phyloP scores from a whole-genome alignment of 192 early-diverging fungal species.

The Coemansia sp. region DNA sequence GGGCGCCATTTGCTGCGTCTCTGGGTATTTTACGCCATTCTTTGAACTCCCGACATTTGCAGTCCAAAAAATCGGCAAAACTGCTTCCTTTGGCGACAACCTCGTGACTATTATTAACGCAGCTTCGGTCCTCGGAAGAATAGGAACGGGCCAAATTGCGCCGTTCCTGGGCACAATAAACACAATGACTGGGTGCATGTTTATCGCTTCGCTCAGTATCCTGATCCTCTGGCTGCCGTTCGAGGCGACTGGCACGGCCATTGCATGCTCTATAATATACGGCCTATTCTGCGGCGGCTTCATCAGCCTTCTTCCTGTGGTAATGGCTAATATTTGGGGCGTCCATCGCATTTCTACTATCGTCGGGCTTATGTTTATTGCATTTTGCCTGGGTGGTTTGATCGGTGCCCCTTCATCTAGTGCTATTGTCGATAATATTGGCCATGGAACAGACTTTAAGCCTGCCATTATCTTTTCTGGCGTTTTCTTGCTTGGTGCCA shows the following conservation, averaged over 20 bases:
- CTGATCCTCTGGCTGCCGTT: constrained; percentile 59
- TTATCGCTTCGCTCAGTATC: constrained; percentile 43
- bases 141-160: constrained; percentile 61
- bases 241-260: constrained; percentile 36
- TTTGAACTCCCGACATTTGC: constrained; percentile 54
- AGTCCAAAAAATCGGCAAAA: constrained; percentile 41
- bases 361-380: constrained; percentile 57
- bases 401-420: constrained; percentile 55
- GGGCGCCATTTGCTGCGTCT: constrained; percentile 39
- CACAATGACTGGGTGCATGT: constrained; percentile 53
- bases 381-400: constrained; percentile 50
- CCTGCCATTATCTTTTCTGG: constrained; percentile 45
- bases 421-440: constrained; percentile 55
- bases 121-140: constrained; percentile 60
- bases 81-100: constrained; percentile 47
- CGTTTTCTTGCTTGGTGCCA: constrained; percentile 31
- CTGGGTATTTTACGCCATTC: constrained; percentile 63
- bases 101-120: constrained; percentile 68
- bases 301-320: constrained; percentile 57
- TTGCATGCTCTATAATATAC: constrained; percentile 55
- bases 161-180: constrained; percentile 62
- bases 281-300: constrained; percentile 60
- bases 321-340: constrained; percentile 57
- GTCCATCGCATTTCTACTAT: constrained; percentile 59
- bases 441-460: constrained; percentile 35